phyloP scores from a whole-genome alignment of 2,329 filamentous ascomycete genomes.

The Scedosporium dehoogii region DNA sequence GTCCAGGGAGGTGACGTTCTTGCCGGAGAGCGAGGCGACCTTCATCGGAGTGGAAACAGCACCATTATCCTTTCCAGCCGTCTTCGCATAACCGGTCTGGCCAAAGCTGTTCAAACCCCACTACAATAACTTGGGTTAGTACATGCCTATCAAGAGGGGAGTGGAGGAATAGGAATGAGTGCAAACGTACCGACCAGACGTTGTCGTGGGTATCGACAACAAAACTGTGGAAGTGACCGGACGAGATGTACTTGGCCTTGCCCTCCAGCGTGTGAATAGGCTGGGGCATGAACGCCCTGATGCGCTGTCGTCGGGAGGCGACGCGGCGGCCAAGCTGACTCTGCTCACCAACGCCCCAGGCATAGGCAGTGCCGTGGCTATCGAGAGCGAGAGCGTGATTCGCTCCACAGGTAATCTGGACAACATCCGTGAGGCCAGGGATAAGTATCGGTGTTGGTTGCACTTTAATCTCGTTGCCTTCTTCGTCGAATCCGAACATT shows the following conservation, averaged over 20 bases:
- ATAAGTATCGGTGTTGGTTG: conserved; percentile 45
- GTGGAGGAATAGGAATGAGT: conserved; percentile 33
- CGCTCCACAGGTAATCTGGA: conserved; percentile 52
- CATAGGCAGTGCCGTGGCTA: conserved; percentile 51
- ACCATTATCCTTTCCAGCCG: conserved; percentile 31
- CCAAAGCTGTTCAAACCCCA: conserved; percentile 80
- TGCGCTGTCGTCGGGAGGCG: conserved; percentile 33
- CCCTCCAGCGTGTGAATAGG: conserved; percentile 34
- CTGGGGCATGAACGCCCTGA: conserved; percentile 35
- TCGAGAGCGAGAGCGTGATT: conserved; percentile 65
- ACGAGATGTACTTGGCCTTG: conserved; percentile 54
- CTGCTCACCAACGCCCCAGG: conserved; percentile 67
- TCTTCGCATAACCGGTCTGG: conserved; percentile 50
- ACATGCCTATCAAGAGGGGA: conserved; percentile 33
- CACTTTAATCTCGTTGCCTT: conserved; percentile 31
- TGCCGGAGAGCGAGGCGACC: conserved; percentile 49
- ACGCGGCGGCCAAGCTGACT: conserved; percentile 50
- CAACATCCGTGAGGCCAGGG: conserved; percentile 55
- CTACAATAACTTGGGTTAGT: conserved; percentile 48
- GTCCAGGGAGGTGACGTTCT: conserved; percentile 50
- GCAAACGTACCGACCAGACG: conserved; percentile 45
- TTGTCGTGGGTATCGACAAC: conserved; percentile 48
- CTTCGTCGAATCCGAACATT: conserved; percentile 2
- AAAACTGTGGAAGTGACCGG: conserved; percentile 56
- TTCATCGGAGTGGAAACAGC: conserved; percentile 55